Evolutionary conservation across 108 stramenopile genomes (phyloP), one percentile per base, ranked within the genome.

Genomic region (Cyclostephanos invisitatus): DNA sequence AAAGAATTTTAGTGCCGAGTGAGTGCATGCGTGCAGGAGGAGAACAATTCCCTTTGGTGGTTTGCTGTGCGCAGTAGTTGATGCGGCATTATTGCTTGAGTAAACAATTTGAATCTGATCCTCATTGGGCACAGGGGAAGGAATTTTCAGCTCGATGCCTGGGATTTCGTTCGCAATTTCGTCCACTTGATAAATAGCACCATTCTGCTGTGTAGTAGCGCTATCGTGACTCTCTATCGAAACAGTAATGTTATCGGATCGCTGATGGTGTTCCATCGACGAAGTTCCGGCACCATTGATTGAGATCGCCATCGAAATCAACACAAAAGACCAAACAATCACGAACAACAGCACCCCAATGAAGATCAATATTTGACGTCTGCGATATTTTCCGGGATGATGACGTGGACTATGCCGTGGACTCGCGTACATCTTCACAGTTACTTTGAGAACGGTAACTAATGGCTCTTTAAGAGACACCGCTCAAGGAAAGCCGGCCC

Each of bases 1-100:
- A 46, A 85, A 85, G 74, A 85, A 85, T 59, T 82, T 84, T 14
- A 78, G 18, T 3, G 76, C 84, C 44, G 35, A 72, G 71, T 84
- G 84, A 17, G 80, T 74, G 57, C 84, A 84, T 21, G 72, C 84
- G 63, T 84, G 84, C 18, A 84, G 50, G 29, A 84, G 58, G 17
- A 84, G 22, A 4, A 77, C 80, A 40, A 77, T 48, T 12, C 80
- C 84, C 59, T 69, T 79, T 14, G 14, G 1, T 28, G 17, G 10
- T 9, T 48, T 24, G n/a, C n/a, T n/a, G 25, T 24, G n/a, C 11
- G 50, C 14, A 47, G 42, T 37, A 7, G 25, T 47, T 24, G 56
- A 36, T 17, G 58, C 9, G 4, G 37, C 37, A 35, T 18, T 57
- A 9, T 57, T 32, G 25, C n/a, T 15, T 25, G 68, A 18, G 55